Conservation (phyloP, 1,139 yeast genomes). For the Cylindricascospora bacillispora region DNA sequence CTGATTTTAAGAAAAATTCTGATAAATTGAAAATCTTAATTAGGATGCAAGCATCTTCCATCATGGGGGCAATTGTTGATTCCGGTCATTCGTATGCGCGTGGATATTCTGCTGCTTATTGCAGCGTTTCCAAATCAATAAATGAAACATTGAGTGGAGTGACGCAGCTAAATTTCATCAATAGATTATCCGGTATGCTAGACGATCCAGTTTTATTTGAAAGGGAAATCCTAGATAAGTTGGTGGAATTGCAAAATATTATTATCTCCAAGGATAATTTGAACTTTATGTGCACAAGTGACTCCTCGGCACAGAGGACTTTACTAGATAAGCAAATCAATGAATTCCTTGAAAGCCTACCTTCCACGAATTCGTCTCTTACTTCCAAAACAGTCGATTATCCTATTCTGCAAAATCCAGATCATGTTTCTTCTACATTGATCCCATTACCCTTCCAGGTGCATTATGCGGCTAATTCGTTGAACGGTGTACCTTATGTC, state of each 20-base stretch:
- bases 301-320: constrained; percentile 26
- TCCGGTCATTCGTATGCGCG: constrained; percentile 82
- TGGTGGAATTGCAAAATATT: constrained; percentile 40
- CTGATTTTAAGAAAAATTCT: constrained; percentile 52
- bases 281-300: constrained; percentile 51
- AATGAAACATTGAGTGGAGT: constrained; percentile 60
- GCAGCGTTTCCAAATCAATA: constrained; percentile 48
- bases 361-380: constrained; percentile 5
- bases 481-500: constrained; percentile 54
- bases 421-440: constrained; percentile 28
- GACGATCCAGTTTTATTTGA: constrained; percentile 46
- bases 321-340: constrained; percentile 23
- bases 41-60: constrained; percentile 65
- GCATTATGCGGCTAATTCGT: constrained; percentile 64
- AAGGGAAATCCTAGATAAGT: constrained; percentile 47
- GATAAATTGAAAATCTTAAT: constrained; percentile 65
- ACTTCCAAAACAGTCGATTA: constrained; percentile 3
- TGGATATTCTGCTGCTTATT: constrained; percentile 49
- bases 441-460: constrained; percentile 81
- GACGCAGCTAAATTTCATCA: constrained; percentile 59
- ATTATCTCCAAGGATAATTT: constrained; percentile 32
- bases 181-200: constrained; percentile 39
- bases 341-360: constrained; percentile 17
- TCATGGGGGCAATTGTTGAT: constrained; percentile 67
- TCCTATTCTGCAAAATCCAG: constrained; percentile 12